phyloP scores from a whole-genome alignment of 805 yeast species.

The Tanozyma kutaoensis region DNA sequence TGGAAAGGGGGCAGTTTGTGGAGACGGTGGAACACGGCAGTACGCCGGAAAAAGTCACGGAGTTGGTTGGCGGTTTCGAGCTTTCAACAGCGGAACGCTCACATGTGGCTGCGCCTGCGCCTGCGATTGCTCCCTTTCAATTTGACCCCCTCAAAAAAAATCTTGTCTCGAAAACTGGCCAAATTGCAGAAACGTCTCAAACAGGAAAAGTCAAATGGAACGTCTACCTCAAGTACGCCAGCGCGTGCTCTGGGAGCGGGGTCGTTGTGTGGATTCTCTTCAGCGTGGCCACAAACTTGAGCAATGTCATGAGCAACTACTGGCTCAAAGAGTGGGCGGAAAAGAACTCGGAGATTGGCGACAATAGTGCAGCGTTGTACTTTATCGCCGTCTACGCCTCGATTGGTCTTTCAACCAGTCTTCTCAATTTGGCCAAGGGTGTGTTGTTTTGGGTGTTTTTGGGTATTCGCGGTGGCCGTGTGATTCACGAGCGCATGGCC shows the following conservation, averaged over 20 bases:
- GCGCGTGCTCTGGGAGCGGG: constrained; percentile 45
- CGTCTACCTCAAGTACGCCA: constrained; percentile 40
- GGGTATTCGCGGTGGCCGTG: constrained; percentile 42
- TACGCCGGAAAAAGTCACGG: no score
- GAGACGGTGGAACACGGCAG: no score
- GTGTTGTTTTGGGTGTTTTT: constrained; percentile 37
- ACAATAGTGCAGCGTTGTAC: constrained; percentile 27
- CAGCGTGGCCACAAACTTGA: constrained; percentile 11
- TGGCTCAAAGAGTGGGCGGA: constrained; percentile 68
- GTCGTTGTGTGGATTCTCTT: constrained; percentile 21
- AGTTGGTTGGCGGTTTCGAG: no score
- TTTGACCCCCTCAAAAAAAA: constrained; percentile 22
- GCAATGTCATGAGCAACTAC: constrained; percentile 33
- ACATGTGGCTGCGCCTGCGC: no score
- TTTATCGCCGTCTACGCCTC: constrained; percentile 43
- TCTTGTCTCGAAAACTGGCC: constrained; percentile 5
- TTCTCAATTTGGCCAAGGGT: constrained; percentile 32
- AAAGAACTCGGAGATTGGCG: constrained; percentile 23
- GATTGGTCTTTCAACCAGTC: constrained; percentile 40
- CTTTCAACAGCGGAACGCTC: no score
- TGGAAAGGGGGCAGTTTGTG: constrained; percentile 4
- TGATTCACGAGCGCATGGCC: constrained; percentile 46
- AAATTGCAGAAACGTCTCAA: constrained; percentile 25
- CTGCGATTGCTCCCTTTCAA: constrained; percentile 16
- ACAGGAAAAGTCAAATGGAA: constrained; percentile 45